Evolutionary conservation across 805 yeast species (phyloP).

Genomic region (Cyberlindnera mrakii): DNA sequence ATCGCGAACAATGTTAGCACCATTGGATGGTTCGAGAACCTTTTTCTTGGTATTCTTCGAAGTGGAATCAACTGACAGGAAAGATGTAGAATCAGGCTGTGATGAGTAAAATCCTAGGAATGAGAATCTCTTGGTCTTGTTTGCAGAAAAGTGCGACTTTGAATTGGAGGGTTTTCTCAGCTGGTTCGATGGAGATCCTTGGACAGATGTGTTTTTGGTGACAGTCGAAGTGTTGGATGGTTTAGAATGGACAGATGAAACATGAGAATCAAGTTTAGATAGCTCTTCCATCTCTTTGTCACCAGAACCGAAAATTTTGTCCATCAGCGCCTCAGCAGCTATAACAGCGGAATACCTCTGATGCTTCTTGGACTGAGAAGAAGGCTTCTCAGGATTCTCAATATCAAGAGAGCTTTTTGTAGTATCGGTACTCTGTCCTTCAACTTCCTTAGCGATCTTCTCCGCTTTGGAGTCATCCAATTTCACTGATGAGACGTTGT

Average conservation of each 20-base stretch:
- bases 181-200: neutral
- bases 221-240: neutral
- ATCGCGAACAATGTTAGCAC: slow-evolving; percentile 13
- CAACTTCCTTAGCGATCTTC: slow-evolving; percentile 5
- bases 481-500: slow-evolving; percentile 1
- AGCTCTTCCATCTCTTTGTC: neutral
- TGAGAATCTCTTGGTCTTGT: slow-evolving; percentile 34
- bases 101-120: slow-evolving; percentile 30
- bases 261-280: neutral
- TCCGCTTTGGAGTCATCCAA: slow-evolving; percentile 14
- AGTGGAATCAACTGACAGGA: slow-evolving; percentile 5
- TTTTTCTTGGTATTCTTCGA: slow-evolving; percentile 13
- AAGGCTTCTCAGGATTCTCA: slow-evolving; percentile 2
- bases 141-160: slow-evolving; percentile 2
- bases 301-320: slow-evolving; percentile 22
- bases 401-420: neutral
- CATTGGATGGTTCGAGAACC: slow-evolving; percentile 22
- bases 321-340: slow-evolving; percentile 24
- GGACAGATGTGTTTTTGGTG: slow-evolving; percentile 12
- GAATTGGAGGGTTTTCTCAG: slow-evolving; percentile 11
- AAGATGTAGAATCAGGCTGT: slow-evolving; percentile 10
- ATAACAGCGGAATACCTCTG: slow-evolving; percentile 25
- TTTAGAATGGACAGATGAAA: slow-evolving; percentile 11
- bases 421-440: slow-evolving; percentile 8
- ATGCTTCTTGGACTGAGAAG: slow-evolving; percentile 9